Percentiles rank a stretch among this genome's conserved stretches.
phyloP scores from a whole-genome alignment of 176 grass and related monocot genomes.

The Pontederia paniculata region DNA sequence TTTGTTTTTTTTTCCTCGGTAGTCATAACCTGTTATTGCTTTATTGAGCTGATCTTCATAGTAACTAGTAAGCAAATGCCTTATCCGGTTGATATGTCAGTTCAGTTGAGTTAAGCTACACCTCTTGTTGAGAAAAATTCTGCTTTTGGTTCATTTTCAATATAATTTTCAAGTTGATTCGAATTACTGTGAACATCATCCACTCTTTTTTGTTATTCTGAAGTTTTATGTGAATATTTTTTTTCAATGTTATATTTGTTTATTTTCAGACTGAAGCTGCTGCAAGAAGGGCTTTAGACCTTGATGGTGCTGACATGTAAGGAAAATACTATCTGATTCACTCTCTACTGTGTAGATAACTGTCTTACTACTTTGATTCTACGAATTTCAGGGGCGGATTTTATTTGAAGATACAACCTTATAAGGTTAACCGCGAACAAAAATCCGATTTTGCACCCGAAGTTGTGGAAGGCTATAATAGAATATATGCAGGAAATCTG shows the following conservation, averaged over 20 bases:
- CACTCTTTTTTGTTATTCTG: no score
- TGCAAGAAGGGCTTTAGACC: constrained; percentile 54
- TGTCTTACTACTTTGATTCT: neutral
- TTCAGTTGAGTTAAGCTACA: neutral
- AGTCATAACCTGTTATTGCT: no score
- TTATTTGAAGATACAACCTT: constrained; percentile 82
- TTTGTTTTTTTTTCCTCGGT: no score
- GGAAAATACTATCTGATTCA: neutral
- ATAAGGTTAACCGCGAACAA: constrained; percentile 35
- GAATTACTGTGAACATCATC: neutral
- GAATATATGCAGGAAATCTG: constrained; percentile 77
- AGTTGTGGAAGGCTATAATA: constrained; percentile 73
- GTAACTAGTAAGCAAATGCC: no score
- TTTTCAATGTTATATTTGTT: neutral
- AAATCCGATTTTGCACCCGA: constrained; percentile 71
- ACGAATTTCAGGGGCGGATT: constrained; percentile 60
- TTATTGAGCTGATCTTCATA: no score
- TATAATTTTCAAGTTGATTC: constrained; percentile 2
- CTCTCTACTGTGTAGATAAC: neutral
- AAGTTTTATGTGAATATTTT: no score
- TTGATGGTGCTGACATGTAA: constrained; percentile 97
- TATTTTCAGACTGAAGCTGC: constrained; percentile 66
- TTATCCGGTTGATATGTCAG: no score
- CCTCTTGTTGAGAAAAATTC: no score
- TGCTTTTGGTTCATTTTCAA: neutral